phyloP scores from a whole-genome alignment of 1,284 basidiomycete genomes.

The Taiwanofungus camphoratus region DNA sequence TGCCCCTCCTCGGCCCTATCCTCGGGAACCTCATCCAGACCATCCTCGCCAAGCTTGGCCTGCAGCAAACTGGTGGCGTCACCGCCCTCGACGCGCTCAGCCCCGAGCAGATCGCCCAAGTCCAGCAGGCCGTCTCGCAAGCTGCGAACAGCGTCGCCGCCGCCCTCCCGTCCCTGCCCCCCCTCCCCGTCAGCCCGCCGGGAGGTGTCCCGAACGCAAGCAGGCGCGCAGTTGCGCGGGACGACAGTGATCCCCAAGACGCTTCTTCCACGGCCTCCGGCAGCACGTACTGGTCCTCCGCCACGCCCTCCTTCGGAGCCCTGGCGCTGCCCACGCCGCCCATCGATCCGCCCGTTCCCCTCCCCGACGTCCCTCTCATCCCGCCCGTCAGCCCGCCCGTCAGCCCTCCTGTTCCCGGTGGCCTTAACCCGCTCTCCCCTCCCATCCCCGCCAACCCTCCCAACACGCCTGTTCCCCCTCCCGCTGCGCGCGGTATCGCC shows the following conservation, averaged over 20 bases:
- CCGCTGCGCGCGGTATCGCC: neutral
- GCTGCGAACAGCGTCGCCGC: neutral
- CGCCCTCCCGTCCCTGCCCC: no score
- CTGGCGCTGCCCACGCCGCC: neutral
- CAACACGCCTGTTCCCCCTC: constrained; percentile 15
- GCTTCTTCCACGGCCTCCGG: neutral
- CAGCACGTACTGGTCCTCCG: neutral
- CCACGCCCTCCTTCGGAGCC: neutral
- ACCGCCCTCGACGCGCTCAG: neutral
- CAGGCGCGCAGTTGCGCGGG: neutral
- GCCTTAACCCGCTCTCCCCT: constrained; percentile 15
- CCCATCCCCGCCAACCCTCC: constrained; percentile 19
- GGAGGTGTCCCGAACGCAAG: no score
- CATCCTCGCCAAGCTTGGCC: constrained; percentile 3
- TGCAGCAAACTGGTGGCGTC: neutral
- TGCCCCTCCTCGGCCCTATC: constrained; percentile 12
- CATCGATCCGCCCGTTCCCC: constrained; percentile 1
- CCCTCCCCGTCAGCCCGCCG: no score
- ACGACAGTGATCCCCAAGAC: neutral
- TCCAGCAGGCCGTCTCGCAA: constrained; percentile 4
- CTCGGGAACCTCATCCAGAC: neutral
- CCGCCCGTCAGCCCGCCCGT: constrained; percentile 8
- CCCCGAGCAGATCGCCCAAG: constrained; percentile 1
- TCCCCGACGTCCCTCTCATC: constrained; percentile 3
- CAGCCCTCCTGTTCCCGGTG: neutral